Percentiles rank a stretch among this genome's conserved stretches.
phyloP scores from a whole-genome alignment of 163 green algal species.

The Volvox carteri region DNA sequence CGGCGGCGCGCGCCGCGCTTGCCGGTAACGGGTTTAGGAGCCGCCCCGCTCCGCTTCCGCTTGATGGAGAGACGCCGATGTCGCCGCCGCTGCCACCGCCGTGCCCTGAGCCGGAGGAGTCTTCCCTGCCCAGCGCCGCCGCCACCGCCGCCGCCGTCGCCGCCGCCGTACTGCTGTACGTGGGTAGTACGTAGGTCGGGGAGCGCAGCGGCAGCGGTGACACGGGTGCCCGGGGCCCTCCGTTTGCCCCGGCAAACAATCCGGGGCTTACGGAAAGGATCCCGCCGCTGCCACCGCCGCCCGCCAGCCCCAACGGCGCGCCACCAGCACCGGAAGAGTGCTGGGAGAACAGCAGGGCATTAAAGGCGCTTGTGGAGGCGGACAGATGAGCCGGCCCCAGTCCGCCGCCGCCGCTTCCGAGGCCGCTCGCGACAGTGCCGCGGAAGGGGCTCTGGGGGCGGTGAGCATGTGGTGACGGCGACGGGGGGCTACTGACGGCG shows the following conservation, averaged over 20 bases:
- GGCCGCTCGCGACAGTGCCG: too few relatives aligned
- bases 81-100: background rate
- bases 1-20: background rate
- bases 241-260: background rate
- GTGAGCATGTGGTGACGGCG: background rate
- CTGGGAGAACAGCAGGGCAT: constrained; percentile 5
- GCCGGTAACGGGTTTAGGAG: background rate
- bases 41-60: background rate
- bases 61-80: background rate
- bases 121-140: background rate
- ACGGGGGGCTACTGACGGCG: constrained; percentile 1
- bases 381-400: background rate
- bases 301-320: background rate
- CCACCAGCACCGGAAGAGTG: too few relatives aligned
- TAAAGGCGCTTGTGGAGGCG: constrained; percentile 25
- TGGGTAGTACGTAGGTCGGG: background rate
- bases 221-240: background rate
- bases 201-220: background rate
- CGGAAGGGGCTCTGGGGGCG: background rate
- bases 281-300: background rate
- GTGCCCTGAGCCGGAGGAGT: background rate
- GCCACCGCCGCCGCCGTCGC: too few relatives aligned
- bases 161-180: background rate
- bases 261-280: background rate
- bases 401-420: background rate